A percentile compares a stretch with the other conserved stretches of the same genome.
Evolutionary conservation across 73 alveolate species (phyloP).

Genomic region (Durusdinium trenchii): DNA sequence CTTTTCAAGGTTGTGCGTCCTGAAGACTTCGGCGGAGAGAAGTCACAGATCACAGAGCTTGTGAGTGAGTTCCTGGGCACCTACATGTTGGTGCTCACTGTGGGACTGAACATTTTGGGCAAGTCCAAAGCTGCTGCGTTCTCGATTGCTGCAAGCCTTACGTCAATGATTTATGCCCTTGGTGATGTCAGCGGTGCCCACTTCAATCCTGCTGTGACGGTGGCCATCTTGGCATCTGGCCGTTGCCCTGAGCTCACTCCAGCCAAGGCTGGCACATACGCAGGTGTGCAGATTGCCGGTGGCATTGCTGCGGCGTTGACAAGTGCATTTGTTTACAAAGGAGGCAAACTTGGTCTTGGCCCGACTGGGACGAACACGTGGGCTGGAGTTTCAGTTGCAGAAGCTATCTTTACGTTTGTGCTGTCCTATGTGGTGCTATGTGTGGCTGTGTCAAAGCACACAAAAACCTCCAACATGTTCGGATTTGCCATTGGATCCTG

Average conservation of each 20-base stretch:
- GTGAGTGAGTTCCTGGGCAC: constrained; percentile 91
- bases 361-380: constrained; percentile 33
- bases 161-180: constrained; percentile 76
- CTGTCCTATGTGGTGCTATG: constrained; percentile 61
- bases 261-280: constrained; percentile 57
- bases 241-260: constrained; percentile 82
- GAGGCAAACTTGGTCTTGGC: constrained; percentile 22
- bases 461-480: constrained; percentile 42
- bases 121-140: constrained; percentile 84
- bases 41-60: constrained; percentile 32
- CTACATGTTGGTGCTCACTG: constrained; percentile 84
- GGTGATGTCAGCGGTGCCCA: constrained; percentile 79
- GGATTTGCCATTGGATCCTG: constrained; percentile 87
- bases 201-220: constrained; percentile 77
- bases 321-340: constrained; percentile 20
- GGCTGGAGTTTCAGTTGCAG: constrained; percentile 52
- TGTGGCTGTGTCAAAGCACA: constrained; percentile 43
- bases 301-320: constrained; percentile 83
- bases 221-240: constrained; percentile 65
- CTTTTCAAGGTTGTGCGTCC: constrained; percentile 76
- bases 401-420: constrained; percentile 65
- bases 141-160: constrained; percentile 91
- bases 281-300: constrained; percentile 42
- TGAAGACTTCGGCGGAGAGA: constrained; percentile 64
- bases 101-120: constrained; percentile 56